A percentile compares a stretch with the other conserved stretches of the same genome.
Evolutionary conservation across 495 filamentous ascomycete genomes (phyloP).

Genomic region (Ascodesmis nigricans): DNA sequence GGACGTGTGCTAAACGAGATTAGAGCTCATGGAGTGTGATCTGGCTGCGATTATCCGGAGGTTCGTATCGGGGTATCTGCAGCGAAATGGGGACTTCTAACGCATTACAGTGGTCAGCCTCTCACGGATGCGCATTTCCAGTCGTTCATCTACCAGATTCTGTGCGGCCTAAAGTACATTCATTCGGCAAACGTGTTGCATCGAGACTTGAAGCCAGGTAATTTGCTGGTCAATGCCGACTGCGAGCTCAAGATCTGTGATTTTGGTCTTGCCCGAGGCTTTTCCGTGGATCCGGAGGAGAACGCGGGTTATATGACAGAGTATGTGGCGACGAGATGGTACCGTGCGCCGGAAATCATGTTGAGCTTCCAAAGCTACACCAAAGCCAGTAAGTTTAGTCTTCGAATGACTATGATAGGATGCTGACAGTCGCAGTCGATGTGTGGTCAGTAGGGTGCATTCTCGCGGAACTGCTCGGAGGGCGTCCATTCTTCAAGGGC

Average conservation of each 20-base stretch:
- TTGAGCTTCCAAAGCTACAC: slow-evolving; percentile 99
- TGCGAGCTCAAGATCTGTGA: slow-evolving; percentile 99
- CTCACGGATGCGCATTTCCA: slow-evolving; percentile 93
- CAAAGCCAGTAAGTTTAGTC: slow-evolving; percentile 65
- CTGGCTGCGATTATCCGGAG: slow-evolving; percentile 83
- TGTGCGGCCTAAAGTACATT: slow-evolving; percentile 94
- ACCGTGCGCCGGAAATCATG: slow-evolving; percentile 97
- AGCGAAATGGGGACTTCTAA: slow-evolving; percentile 1
- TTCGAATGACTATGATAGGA: neutral
- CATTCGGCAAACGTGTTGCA: slow-evolving; percentile 96
- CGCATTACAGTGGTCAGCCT: slow-evolving; percentile 50
- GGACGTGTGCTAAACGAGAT: slow-evolving; percentile 12
- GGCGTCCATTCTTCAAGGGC: slow-evolving; percentile 96
- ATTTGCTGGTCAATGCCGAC: slow-evolving; percentile 91
- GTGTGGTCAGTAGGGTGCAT: slow-evolving; percentile 99
- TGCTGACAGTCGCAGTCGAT: slow-evolving; percentile 27
- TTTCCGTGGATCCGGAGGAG: slow-evolving; percentile 91
- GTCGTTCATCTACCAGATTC: slow-evolving; percentile 86
- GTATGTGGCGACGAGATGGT: slow-evolving; percentile 97
- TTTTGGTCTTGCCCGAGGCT: slow-evolving; percentile 87
- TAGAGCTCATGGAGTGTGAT: slow-evolving; percentile 98
- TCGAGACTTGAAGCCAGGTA: slow-evolving; percentile 89
- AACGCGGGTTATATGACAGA: slow-evolving; percentile 99
- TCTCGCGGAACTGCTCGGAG: slow-evolving; percentile 83
- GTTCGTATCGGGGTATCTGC: slow-evolving; percentile 5